phyloP scores from a whole-genome alignment of 495 filamentous ascomycete species.

The Aspergillus sparsus region DNA sequence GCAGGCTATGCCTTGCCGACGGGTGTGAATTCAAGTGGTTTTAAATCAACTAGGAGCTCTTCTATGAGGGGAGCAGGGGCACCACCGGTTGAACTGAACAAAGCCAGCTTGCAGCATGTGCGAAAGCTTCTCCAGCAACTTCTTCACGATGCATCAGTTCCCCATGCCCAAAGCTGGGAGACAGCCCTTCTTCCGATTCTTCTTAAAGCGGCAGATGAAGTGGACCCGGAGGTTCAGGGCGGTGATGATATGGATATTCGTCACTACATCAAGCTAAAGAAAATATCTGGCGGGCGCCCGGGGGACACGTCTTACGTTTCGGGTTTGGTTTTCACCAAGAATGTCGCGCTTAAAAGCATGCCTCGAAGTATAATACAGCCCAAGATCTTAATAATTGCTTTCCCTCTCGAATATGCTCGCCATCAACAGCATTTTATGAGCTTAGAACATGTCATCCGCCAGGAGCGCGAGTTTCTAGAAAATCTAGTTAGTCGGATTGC shows the following conservation, averaged over 20 bases:
- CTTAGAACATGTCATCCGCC: constrained; percentile 91
- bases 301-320: constrained; percentile 93
- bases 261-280: constrained; percentile 98
- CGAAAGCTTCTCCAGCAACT: constrained; percentile 81
- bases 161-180: constrained; percentile 78
- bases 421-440: constrained; percentile 99
- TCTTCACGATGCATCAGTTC: constrained; percentile 71
- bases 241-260: constrained; percentile 97
- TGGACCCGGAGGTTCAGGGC: constrained; percentile 84
- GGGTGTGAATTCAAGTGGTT: constrained; percentile 37
- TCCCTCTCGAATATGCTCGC: constrained; percentile 93
- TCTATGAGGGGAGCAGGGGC: constrained; percentile 78
- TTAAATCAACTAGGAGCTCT: constrained; percentile 74
- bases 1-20: constrained; percentile 23
- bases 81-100: constrained; percentile 78
- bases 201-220: constrained; percentile 87
- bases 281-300: constrained; percentile 85
- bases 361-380: constrained; percentile 79
- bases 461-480: constrained; percentile 91
- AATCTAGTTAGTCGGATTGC: constrained; percentile 93
- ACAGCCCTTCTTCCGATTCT: constrained; percentile 89
- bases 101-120: constrained; percentile 84
- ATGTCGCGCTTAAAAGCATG: constrained; percentile 95
- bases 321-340: constrained; percentile 95
- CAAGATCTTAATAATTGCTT: constrained; percentile 88